These are phyloP conservation scores for Alternaria sp. DNA, from an alignment of 2,329 filamentous ascomycete species.

Conservation along the genomic window DNA sequence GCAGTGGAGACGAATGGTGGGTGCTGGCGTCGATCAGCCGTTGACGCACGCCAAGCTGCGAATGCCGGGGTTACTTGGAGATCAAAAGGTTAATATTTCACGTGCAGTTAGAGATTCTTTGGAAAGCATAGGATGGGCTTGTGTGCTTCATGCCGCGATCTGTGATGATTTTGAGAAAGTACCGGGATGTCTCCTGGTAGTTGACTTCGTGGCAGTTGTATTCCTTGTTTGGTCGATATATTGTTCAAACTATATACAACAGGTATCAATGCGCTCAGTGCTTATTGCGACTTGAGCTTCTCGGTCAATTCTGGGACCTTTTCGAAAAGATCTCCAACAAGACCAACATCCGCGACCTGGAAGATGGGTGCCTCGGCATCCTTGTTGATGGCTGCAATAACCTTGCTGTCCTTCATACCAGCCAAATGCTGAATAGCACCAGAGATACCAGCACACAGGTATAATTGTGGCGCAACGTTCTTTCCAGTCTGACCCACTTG, in stretches of 20 bases:
- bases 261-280: slow-evolving; percentile 8
- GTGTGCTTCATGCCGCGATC: neutral
- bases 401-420: slow-evolving; percentile 99
- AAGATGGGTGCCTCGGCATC: slow-evolving; percentile 97
- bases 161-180: neutral
- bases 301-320: slow-evolving; percentile 95
- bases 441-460: slow-evolving; percentile 93
- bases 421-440: slow-evolving; percentile 98
- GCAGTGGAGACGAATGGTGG: slow-evolving; percentile 6
- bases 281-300: slow-evolving; percentile 72
- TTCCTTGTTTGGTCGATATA: neutral
- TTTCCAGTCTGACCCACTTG: slow-evolving; percentile 99
- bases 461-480: slow-evolving; percentile 95
- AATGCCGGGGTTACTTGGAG: neutral
- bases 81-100: neutral
- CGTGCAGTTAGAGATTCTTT: neutral
- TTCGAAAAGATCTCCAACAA: slow-evolving; percentile 91
- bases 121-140: neutral
- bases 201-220: neutral
- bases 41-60: slow-evolving; percentile 20
- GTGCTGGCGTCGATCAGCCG: slow-evolving; percentile 19
- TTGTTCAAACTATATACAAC: slow-evolving; percentile 12
- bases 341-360: slow-evolving; percentile 93
- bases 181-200: neutral
- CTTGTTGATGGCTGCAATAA: slow-evolving; percentile 99